Base-by-base conservation (phyloP, 305 asterid genomes). In the Nicotiana rustica region DNA sequence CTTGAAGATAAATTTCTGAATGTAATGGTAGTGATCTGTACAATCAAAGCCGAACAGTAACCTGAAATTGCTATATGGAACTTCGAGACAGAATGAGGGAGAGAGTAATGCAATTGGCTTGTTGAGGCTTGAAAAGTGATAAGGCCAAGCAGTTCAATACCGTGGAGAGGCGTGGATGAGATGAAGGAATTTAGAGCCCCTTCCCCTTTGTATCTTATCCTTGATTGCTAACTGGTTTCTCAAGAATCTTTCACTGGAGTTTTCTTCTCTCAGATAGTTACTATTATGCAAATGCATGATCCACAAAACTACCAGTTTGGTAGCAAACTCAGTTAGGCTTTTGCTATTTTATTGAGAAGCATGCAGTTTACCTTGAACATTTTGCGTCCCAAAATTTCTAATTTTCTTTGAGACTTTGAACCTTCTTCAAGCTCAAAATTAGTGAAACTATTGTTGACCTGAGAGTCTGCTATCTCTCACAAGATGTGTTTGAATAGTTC, bases 231-330 rank as follows among this genome's bases (percentile, higher is more conserved):
- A 25, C 65, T 52, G 65, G 80, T 75, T 52, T 8, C 64, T 49
- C 62, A 47, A 21, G 64, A 25, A 64, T 19, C 25, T 49, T 41
- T 73, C 52, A 55, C 80, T 52, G 65, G 47, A 25, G n/a, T 75
- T 75, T 49, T 29, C 52, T 55, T 76, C 80, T 76, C 65, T 76
- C 47, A 55, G 47, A 55, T 49, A 52, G 79, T 52, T 76, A 15
- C 80, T 65, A 29, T 52, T 75, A 75, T 76, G 80, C 29, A 55
- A 76, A 52, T 52, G 17, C 80, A 55, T 15, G 66, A 76, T 76
- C 80, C 49, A 19, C 80, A 76, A 76, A 52, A 55, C 65, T 76
- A 52, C 80, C 80, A 55, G 49, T 29, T 52, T 76, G 65, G 66
- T 31, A 15, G 29, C 80, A 76, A 76, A 29, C 52, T 55, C 80